Evolutionary conservation across 2,329 filamentous ascomycete species (phyloP), one percentile per base, ranked within the genome.

Genomic region (Pochonia chlamydosporia): DNA sequence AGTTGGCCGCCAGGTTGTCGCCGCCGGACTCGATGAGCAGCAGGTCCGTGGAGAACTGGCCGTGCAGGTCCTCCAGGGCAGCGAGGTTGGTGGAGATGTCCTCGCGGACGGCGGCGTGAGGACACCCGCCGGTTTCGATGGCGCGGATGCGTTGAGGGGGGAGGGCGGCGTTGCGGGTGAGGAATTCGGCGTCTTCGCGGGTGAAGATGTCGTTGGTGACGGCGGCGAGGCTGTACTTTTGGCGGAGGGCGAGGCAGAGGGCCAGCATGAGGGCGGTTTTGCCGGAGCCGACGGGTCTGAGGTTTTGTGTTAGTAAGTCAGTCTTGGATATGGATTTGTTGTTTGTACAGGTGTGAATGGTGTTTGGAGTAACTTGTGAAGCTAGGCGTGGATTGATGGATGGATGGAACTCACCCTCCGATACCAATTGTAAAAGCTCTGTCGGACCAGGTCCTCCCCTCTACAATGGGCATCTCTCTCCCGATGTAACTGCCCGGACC

Each of bases 151-250:
- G 88, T 24, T 78, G 68, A 5, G 91, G 78, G 0, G 91, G 86
- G 0, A 97, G 84, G 5, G 93, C 93, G 54, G 81, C 78, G 76
- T 96, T 79, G 48, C 84, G 83, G 49, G 89, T 95, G 23, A 99
- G 83, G 73, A 99, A 99, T 69, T 97, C 93, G 73, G 91, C 91
- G 75, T 99, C 93, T 72, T 99, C 93, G 54, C 87, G 86, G 20
- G 92, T 97, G 76, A 97, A 97, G 75, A 97, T 97, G 75, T 97
- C 92, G 76, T 97, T 97, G 43, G 93, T 99, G 20, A 99, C 92
- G 50, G 90, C 93, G 1, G 93, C 93, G 60, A 99, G 87, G 63
- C 84, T 89, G 79, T 88, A 91, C 47, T 79, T 74, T 43, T 84
- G 76, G 52, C 93, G 87, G 6, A 99, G 83, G 7, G 86, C 85